Evolutionary conservation across 768 basidiomycete genomes (phyloP).

Genomic region (Leccinum subgranulosum): DNA sequence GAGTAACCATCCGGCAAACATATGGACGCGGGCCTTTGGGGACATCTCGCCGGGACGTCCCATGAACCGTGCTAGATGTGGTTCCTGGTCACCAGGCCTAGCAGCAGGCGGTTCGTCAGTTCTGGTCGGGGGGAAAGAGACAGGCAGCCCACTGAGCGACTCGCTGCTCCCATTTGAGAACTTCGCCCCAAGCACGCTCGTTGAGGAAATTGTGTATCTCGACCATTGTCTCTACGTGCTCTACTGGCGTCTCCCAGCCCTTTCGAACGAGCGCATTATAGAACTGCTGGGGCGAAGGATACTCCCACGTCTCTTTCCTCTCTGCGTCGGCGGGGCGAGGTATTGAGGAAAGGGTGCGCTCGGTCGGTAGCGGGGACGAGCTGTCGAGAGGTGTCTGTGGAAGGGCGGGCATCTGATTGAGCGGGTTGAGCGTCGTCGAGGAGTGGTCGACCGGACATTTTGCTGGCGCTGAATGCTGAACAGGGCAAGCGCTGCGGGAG

Average conservation of each 20-base stretch:
- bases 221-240: slow-evolving; percentile 95
- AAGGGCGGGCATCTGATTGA: slow-evolving; percentile 88
- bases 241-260: slow-evolving; percentile 96
- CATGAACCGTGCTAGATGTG: slow-evolving; percentile 79
- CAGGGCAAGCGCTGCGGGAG: slow-evolving; percentile 44
- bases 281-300: slow-evolving; percentile 96
- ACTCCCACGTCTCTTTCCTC: slow-evolving; percentile 68
- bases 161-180: slow-evolving; percentile 87
- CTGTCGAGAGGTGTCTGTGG: slow-evolving; percentile 64
- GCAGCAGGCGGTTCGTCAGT: slow-evolving; percentile 1
- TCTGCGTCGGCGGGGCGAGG: slow-evolving; percentile 52
- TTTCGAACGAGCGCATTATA: slow-evolving; percentile 96
- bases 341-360: slow-evolving; percentile 80
- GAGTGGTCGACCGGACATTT: slow-evolving; percentile 43
- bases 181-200: slow-evolving; percentile 94
- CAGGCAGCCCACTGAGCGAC: slow-evolving; percentile 25
- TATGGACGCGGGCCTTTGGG: slow-evolving; percentile 87
- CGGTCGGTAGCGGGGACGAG: slow-evolving; percentile 58
- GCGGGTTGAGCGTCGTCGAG: slow-evolving; percentile 49
- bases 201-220: slow-evolving; percentile 98
- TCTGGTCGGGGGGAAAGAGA: neutral
- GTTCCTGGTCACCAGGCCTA: slow-evolving; percentile 55
- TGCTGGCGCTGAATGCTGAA: slow-evolving; percentile 40
- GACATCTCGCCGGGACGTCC: slow-evolving; percentile 92
- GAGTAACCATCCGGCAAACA: slow-evolving; percentile 85